phyloP scores from a whole-genome alignment of 2,329 filamentous ascomycete genomes.

The Penicillium sclerotigenum region DNA sequence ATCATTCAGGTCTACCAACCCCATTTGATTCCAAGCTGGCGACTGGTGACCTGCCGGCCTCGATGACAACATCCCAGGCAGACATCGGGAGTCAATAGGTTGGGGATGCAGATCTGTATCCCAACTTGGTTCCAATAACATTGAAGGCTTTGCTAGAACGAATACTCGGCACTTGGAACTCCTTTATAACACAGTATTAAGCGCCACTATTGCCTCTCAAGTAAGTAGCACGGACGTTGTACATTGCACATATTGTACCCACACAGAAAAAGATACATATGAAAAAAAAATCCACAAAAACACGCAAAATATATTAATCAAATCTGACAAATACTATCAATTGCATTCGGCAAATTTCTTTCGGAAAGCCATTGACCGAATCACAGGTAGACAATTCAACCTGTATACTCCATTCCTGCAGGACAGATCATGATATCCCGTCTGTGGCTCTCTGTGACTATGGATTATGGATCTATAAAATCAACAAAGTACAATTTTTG shows the following conservation, averaged over 20 bases:
- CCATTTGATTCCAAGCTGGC: not conserved
- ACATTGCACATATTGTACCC: not conserved
- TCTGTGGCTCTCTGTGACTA: not conserved
- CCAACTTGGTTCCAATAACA: not conserved
- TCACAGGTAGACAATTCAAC: not conserved
- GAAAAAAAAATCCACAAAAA: not conserved
- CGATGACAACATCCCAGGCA: conserved; percentile 1
- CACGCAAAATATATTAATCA: not conserved
- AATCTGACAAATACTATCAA: not conserved
- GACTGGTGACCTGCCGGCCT: not conserved
- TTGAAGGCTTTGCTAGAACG: not conserved
- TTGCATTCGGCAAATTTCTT: not conserved
- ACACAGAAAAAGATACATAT: not conserved
- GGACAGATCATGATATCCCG: not conserved
- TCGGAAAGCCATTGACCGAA: not conserved
- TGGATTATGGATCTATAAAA: conserved; percentile 1
- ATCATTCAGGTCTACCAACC: not conserved
- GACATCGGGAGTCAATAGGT: not conserved
- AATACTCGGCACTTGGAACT: not conserved
- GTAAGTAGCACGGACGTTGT: conserved; percentile 2
- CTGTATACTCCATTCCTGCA: not conserved
- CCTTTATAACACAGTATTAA: not conserved
- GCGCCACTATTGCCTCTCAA: conserved; percentile 3
- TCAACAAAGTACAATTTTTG: not conserved
- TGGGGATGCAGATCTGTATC: conserved; percentile 1